Evolutionary conservation across 2,329 filamentous ascomycete species (phyloP), one percentile per base, ranked within the genome.

Genomic region (Trichoderma guizhouense): DNA sequence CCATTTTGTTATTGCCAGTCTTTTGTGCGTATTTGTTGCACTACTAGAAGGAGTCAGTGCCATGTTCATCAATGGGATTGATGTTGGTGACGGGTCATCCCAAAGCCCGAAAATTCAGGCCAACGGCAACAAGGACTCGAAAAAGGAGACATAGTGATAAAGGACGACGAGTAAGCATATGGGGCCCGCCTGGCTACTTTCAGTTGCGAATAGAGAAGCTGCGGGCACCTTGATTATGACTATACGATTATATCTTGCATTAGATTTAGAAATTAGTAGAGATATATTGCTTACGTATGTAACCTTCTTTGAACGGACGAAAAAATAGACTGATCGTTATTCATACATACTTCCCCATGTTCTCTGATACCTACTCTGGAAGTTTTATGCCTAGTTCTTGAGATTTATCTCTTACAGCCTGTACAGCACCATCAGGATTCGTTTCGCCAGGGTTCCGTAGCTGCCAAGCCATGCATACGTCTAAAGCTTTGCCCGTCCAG

Each of bases 1-100:
- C 78, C 95, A 98, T 80, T 99, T 98, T 81, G 90, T 91, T 73
- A 98, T 99, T 83, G 95, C 94, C 21, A 98, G 94, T 81, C 81
- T 93, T 76, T 79, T 98, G 58, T 96, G 94, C 76, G 91, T 97
- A 9, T 99, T 99, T 83, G 94, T 99, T 57, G 93, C 94, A 0
- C 90, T 88, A 15, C 83, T 99, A 60, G 96, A 99, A 83, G 91
- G 92, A 18, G 88, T 97, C 4, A 97, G 94, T 78, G 93, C 93
- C 77, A 81, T 92, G 62, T 93, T 98, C 75, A 92, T 97, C 65
- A 86, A 89, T 11, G 95, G 95, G 0, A 90, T 98, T 18, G 90
- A 94, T 76, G 91, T 94, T 39, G 51, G 61, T 18, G 47, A 61
- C 21, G 53, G n/a, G 15, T 14, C 26, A 8, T 21, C 34, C 3